Evolutionary conservation across 2,329 filamentous ascomycete species (phyloP), one percentile per base, ranked within the genome.

Genomic region (Hypomyces rosellus): DNA sequence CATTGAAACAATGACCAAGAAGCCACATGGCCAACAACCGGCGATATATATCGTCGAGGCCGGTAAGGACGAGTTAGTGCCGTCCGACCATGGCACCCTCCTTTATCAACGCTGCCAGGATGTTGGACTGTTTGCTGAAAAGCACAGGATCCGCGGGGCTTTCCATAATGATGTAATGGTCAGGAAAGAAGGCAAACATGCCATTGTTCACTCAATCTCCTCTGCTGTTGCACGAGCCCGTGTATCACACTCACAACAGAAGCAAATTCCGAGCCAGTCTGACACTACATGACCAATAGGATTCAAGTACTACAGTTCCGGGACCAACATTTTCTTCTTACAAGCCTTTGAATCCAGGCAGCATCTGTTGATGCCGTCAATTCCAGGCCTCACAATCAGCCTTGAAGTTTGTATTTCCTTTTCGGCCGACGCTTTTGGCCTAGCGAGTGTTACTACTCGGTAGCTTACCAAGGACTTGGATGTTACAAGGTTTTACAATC

Each of bases 41-140:
- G 61, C 60, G 5, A 59, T 80, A 2, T 70, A 76, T 44, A 76
- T 83, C 36, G 60, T 83, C 5, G 73, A 81, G 61, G 80, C 78
- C 20, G 78, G 72, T 3, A 78, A 72, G 53, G 80, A 83, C 55
- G 80, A 84, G 61, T 61, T 84, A 15, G 80, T 84, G 1, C 80
- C 80, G 0, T 63, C 67, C 20, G 68, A 73, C 41, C 77, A 82
- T 49, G 74, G 71, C 12, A 63, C 70, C 34, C 60, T 65, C 45
- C 65, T 83, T 6, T 65, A 73, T 47, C 63, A 69, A 51, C 69
- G 72, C 48, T 82, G 78, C 57, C 52, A 63, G 50, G 69, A 76
- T 16, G 61, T 81, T 18, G 70, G 71, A 1, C 51, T 84, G 15
- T 63, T 64, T 12, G 73, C 75, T 15, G 67, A 72, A 55, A 73